These are phyloP conservation scores for Lachancea lanzarotensis DNA, from an alignment of 805 yeast species.

Conservation along the genomic window DNA sequence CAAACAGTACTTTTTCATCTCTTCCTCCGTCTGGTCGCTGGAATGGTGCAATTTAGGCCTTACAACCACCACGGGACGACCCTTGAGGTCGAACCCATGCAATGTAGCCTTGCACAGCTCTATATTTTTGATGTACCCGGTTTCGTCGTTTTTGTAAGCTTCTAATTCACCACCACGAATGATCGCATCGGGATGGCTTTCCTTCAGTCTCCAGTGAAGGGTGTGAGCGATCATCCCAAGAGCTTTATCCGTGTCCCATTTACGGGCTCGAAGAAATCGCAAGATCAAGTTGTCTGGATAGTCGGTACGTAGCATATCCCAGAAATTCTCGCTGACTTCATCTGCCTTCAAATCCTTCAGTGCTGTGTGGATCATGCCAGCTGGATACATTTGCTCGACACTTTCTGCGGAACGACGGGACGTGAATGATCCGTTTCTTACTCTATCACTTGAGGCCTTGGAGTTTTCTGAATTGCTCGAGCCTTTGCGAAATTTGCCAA, in stretches of 20 bases:
- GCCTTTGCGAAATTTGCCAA: constrained; percentile 9
- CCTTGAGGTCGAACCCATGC: constrained; percentile 63
- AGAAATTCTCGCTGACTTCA: constrained; percentile 44
- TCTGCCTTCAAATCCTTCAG: constrained; percentile 48
- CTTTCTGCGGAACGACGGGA: constrained; percentile 28
- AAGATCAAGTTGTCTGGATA: constrained; percentile 72
- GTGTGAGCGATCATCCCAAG: constrained; percentile 67
- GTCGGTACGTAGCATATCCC: constrained; percentile 65
- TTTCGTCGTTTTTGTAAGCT: constrained; percentile 41
- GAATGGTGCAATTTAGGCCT: constrained; percentile 74
- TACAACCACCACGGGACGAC: constrained; percentile 75
- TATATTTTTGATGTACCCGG: constrained; percentile 37
- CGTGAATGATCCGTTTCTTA: constrained; percentile 13
- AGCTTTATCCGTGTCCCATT: constrained; percentile 68
- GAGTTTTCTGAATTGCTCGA: constrained; percentile 8
- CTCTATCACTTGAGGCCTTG: constrained; percentile 1
- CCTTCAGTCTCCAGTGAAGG: constrained; percentile 65
- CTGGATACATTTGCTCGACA: constrained; percentile 31
- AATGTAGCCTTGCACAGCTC: constrained; percentile 64
- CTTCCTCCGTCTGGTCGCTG: constrained; percentile 59
- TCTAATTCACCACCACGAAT: constrained; percentile 67
- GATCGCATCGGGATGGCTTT: constrained; percentile 53
- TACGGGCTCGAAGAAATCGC: constrained; percentile 80
- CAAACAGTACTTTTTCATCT: constrained; percentile 69
- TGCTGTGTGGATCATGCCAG: constrained; percentile 40